Evolutionary conservation across 108 stramenopile genomes (phyloP), one percentile per base, ranked within the genome.

Genomic region (Skeletonema marinoi): DNA sequence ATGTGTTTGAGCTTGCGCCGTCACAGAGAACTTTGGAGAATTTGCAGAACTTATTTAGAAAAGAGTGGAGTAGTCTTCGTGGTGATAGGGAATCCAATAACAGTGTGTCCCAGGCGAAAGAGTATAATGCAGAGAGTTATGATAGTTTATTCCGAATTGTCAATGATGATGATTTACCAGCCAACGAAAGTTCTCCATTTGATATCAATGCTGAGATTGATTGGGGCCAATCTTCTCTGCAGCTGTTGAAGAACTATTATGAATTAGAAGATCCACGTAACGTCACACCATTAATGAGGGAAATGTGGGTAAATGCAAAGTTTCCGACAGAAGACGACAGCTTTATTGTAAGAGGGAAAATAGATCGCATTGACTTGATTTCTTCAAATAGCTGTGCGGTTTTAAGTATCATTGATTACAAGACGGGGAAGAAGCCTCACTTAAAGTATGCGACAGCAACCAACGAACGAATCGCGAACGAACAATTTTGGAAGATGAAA

Each of bases 351-450:
- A 81, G 93, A 9, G 93, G 96, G 1, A 94, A 93, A 72, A 86
- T 96, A 44, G 96, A 96, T 90, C 89, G 96, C 3, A 66, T 96
- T 21, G 96, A 96, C 51, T 74, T 92, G 63, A 80, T 92, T 11
- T 48, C 80, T 30, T 76, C 39, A 14, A 35, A 68, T 6, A 30
- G 50, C 6, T 6, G 50, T 51, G 19, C 50, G 1, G 19, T 17
- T 51, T 61, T 94, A 48, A 82, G 84, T 71, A 85, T 96, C 35
- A 79, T 90, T 11, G 96, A 96, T 71, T 94, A 96, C 86, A 96
- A 96, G 66, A 91, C 96, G 9, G 96, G 96, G 17, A 96, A 96
- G 77, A 88, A 91, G 29, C 96, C 96, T 11, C 51, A 86, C 62
- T 84, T 96, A 51, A 94, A 96, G 66, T 96, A 96, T 75, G 85